Conservation (phyloP, 1,284 basidiomycete genomes). For the Uromyces viciae-fabae region DNA sequence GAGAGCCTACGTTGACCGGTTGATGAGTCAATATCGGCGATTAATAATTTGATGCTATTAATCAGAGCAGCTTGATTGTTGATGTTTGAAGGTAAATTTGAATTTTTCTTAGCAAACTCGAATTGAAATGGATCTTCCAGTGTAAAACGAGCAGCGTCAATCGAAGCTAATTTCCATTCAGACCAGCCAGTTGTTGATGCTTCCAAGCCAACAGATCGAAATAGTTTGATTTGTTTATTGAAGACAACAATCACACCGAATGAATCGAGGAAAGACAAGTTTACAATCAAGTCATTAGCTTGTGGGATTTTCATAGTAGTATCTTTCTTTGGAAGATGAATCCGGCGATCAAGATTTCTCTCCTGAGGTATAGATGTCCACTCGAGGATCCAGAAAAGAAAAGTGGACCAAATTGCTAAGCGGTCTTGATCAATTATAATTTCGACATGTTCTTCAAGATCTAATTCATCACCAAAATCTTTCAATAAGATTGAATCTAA, state of each 20-base stretch:
- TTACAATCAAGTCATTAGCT: conserved; percentile 23
- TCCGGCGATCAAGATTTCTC: background rate
- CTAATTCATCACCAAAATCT: background rate
- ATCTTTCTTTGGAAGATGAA: background rate
- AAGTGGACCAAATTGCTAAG: conserved; percentile 23
- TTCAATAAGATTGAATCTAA: conserved; percentile 1
- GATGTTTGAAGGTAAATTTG: background rate
- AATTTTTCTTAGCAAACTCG: conserved; percentile 14
- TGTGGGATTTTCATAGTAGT: background rate
- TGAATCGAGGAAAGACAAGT: conserved; percentile 21
- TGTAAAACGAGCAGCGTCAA: conserved; percentile 14
- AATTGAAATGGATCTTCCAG: background rate
- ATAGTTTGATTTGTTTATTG: conserved; percentile 26
- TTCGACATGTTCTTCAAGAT: conserved; percentile 2
- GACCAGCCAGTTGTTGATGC: background rate
- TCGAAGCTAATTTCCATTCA: background rate
- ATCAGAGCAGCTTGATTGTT: conserved; percentile 9
- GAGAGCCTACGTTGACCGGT: conserved; percentile 28
- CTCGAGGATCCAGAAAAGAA: conserved; percentile 19
- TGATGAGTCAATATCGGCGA: conserved; percentile 13
- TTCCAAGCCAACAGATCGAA: background rate
- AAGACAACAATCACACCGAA: background rate
- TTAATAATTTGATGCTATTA: conserved; percentile 21
- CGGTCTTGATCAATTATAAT: conserved; percentile 7
- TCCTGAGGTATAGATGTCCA: background rate